phyloP scores from a whole-genome alignment of 495 filamentous ascomycete species.

The Daldinia decipiens region DNA sequence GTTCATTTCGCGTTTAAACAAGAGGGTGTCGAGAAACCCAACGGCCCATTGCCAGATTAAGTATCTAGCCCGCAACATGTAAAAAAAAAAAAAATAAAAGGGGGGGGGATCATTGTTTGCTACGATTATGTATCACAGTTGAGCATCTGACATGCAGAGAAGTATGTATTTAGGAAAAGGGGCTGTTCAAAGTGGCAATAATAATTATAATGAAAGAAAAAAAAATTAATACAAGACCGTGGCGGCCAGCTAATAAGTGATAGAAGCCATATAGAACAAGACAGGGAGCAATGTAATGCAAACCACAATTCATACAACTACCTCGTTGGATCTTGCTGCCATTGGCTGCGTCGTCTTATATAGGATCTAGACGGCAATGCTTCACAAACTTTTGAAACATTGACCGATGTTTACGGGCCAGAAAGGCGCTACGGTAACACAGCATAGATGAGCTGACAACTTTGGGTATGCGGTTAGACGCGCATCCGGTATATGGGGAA shows the following conservation, averaged over 20 bases:
- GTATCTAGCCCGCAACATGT: background rate
- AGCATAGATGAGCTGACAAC: constrained; percentile 37
- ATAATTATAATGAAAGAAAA: background rate
- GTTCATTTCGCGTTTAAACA: background rate
- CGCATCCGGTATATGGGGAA: constrained; percentile 21
- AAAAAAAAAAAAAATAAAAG: background rate
- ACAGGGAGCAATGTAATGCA: constrained; percentile 22
- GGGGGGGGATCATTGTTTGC: background rate
- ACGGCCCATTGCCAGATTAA: background rate
- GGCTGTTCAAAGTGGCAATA: constrained; percentile 6
- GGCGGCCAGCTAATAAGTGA: constrained; percentile 8
- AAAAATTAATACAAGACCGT: background rate
- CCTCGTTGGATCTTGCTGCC: background rate
- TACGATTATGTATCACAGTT: background rate
- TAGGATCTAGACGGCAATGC: constrained; percentile 4
- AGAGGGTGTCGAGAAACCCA: background rate
- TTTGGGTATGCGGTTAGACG: constrained; percentile 33
- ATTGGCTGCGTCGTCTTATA: constrained; percentile 16
- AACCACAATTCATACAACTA: constrained; percentile 31
- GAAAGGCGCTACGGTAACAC: constrained; percentile 28
- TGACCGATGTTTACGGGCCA: constrained; percentile 38
- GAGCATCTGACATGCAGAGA: constrained; percentile 5
- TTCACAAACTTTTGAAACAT: constrained; percentile 24
- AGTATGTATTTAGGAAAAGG: constrained; percentile 1
- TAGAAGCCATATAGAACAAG: constrained; percentile 12